Conservation (phyloP, 2,329 filamentous ascomycete species). For the Ploettnerulaceae sp. region DNA sequence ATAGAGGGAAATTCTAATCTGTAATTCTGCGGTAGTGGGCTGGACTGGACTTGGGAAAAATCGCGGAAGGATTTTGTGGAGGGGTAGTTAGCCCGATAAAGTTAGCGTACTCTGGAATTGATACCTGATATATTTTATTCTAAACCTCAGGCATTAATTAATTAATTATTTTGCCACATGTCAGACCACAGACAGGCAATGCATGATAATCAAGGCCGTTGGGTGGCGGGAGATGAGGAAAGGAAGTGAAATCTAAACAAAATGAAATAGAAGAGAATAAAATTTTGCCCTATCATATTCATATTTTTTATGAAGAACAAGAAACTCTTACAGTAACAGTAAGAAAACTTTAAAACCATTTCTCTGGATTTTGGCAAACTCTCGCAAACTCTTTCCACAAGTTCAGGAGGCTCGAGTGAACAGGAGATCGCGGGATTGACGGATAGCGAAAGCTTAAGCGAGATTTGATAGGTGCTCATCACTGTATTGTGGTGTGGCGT, state of each 20-base stretch:
- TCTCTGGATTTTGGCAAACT: neutral
- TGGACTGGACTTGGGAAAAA: conserved; percentile 21
- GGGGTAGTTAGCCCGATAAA: conserved; percentile 15
- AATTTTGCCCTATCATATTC: too few species aligned
- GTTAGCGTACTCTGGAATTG: neutral
- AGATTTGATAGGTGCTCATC: conserved; percentile 22
- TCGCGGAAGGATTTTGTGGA: conserved; percentile 15
- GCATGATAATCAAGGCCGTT: neutral
- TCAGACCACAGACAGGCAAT: neutral
- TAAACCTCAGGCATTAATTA: neutral
- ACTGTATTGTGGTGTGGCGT: conserved; percentile 12
- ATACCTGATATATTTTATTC: too few species aligned
- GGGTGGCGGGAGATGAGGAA: neutral
- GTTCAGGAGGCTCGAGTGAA: conserved; percentile 2
- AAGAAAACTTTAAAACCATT: neutral
- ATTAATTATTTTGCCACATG: conserved; percentile 4
- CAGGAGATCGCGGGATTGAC: conserved; percentile 17
- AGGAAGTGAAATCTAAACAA: neutral
- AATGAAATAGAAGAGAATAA: too few species aligned
- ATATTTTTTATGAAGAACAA: too few species aligned
- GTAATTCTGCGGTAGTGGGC: conserved; percentile 14
- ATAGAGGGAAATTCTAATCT: conserved; percentile 6
- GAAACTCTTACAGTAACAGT: neutral
- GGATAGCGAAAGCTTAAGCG: conserved; percentile 25
- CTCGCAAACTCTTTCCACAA: neutral